Conservation (phyloP, 2,329 filamentous ascomycete genomes). For the Diaporthe eres region DNA sequence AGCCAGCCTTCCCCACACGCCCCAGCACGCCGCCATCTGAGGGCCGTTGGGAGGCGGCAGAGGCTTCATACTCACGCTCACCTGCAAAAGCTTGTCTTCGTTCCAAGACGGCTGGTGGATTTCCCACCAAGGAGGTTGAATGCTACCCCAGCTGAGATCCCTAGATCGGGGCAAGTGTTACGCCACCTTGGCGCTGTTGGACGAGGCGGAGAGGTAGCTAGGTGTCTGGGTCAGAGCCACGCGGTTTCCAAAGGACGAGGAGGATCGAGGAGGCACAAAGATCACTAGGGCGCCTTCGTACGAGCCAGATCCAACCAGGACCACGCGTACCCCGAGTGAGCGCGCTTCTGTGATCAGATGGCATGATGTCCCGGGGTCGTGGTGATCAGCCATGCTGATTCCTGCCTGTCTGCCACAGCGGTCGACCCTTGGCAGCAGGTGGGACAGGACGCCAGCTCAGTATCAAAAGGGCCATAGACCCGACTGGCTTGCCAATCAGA, state of each 20-base stretch:
- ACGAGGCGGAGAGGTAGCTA: background rate
- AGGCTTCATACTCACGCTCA: constrained; percentile 14
- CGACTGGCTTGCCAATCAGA: constrained; percentile 32
- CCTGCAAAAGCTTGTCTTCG: constrained; percentile 20
- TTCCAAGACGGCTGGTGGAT: constrained; percentile 29
- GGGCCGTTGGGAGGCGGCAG: constrained; percentile 11
- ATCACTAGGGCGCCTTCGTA: background rate
- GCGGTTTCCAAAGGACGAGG: constrained; percentile 8
- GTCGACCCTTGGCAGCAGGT: constrained; percentile 21
- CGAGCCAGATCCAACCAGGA: constrained; percentile 14
- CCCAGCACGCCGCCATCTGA: constrained; percentile 20
- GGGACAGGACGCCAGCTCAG: constrained; percentile 12
- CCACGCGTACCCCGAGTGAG: constrained; percentile 15
- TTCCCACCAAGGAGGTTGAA: constrained; percentile 32
- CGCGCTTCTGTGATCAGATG: constrained; percentile 34
- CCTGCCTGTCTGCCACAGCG: constrained; percentile 11
- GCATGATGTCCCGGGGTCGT: constrained; percentile 6
- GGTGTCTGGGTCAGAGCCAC: constrained; percentile 9
- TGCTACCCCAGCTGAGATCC: constrained; percentile 17
- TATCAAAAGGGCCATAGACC: constrained; percentile 22
- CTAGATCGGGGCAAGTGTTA: constrained; percentile 19
- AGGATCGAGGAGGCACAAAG: constrained; percentile 14
- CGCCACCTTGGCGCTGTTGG: constrained; percentile 23
- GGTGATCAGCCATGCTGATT: constrained; percentile 30
- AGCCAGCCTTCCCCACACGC: constrained; percentile 24